A percentile compares a stretch with the other conserved stretches of the same genome.
These are phyloP conservation scores for Paramecium pentaurelia DNA, from an alignment of 73 alveolate genomes.

Conservation along the genomic window DNA sequence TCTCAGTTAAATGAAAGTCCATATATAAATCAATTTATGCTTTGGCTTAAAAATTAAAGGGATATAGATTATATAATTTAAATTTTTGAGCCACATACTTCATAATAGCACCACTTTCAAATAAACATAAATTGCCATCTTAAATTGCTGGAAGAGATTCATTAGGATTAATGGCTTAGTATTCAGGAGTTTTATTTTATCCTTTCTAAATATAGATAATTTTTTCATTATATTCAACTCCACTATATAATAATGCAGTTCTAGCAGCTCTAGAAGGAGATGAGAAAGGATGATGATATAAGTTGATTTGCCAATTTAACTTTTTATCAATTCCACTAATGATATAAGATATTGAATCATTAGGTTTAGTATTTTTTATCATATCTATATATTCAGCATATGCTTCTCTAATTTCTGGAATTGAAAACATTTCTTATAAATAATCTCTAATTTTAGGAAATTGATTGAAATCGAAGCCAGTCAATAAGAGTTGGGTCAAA, in stretches of 20 bases:
- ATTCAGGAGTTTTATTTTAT: neutral
- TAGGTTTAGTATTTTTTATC: neutral
- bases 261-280: neutral
- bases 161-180: neutral
- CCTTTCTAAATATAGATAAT: neutral
- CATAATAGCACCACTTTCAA: constrained; percentile 27
- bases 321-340: neutral
- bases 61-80: neutral
- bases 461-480: neutral
- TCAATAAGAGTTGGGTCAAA: neutral
- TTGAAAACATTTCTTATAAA: neutral
- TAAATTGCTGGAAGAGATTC: neutral
- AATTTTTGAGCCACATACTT: neutral
- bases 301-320: neutral
- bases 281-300: neutral
- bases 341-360: neutral
- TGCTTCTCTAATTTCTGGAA: neutral
- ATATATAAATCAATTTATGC: neutral
- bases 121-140: neutral
- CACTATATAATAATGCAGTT: neutral
- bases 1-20: neutral
- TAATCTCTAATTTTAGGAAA: neutral
- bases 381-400: neutral
- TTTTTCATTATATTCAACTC: neutral
- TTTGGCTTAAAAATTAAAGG: neutral